Evolutionary conservation across 164 flowering plant genomes (phyloP).

Genomic region (Platanus orientalis): DNA sequence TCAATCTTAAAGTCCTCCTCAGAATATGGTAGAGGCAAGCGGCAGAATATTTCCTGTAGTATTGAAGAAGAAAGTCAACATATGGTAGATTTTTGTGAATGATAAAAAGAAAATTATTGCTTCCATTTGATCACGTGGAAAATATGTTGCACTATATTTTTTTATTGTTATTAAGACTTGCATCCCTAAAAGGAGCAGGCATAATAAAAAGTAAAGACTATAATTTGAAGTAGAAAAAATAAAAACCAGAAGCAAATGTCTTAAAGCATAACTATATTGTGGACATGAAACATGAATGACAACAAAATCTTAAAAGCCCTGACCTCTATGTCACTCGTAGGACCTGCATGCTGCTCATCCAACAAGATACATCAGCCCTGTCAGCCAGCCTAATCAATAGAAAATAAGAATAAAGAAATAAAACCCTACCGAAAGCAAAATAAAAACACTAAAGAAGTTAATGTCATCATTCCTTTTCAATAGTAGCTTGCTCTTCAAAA

Average conservation of each 20-base stretch:
- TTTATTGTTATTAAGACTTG: too few species aligned
- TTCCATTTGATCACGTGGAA: neutral
- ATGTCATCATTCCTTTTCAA: neutral
- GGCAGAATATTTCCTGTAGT: slow-evolving; percentile 61
- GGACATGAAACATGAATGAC: neutral
- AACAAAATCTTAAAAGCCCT: slow-evolving; percentile 21
- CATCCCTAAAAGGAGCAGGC: too few species aligned
- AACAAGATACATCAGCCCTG: slow-evolving; percentile 70
- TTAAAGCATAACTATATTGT: neutral
- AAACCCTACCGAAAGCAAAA: slow-evolving; percentile 10
- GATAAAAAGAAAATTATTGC: neutral
- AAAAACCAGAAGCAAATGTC: neutral
- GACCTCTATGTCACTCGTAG: slow-evolving; percentile 62
- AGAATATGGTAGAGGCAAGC: slow-evolving; percentile 68
- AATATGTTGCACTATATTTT: too few species aligned
- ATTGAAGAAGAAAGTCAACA: slow-evolving; percentile 13
- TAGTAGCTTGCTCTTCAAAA: neutral
- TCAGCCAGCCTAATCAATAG: slow-evolving; percentile 65
- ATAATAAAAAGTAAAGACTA: too few species aligned
- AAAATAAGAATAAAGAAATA: slow-evolving; percentile 36
- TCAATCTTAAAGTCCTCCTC: slow-evolving; percentile 75
- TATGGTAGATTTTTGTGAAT: neutral
- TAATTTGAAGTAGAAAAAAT: neutral
- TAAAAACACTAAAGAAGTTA: neutral
- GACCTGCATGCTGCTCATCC: slow-evolving; percentile 68